phyloP scores from a whole-genome alignment of 495 filamentous ascomycete genomes.

The Cladorrhinum samala region DNA sequence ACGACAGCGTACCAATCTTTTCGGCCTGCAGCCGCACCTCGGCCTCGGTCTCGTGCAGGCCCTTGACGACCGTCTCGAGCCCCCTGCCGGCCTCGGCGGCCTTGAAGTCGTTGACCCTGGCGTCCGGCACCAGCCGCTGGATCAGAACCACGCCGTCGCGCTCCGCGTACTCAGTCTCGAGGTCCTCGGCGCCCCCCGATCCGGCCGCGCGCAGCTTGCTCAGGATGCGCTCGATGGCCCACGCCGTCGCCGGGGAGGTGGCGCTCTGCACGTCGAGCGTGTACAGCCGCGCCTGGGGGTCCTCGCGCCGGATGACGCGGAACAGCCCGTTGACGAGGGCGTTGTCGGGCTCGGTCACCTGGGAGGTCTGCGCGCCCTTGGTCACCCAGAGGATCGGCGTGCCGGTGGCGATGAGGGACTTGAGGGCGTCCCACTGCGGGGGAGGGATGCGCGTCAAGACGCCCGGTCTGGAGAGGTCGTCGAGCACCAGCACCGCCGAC shows the following conservation, averaged over 20 bases:
- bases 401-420: constrained; percentile 12
- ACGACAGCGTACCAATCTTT: constrained; percentile 16
- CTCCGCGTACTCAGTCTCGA: constrained; percentile 30
- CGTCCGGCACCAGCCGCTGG: constrained; percentile 20
- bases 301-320: constrained; percentile 25
- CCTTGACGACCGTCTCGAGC: neutral
- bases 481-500: constrained; percentile 18
- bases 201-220: constrained; percentile 1
- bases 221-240: constrained; percentile 14
- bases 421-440: constrained; percentile 20
- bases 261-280: constrained; percentile 30
- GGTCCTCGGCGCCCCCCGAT: neutral
- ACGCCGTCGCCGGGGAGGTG: constrained; percentile 5
- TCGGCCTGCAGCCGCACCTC: constrained; percentile 11
- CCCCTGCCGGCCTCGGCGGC: neutral
- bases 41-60: neutral
- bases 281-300: constrained; percentile 17
- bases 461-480: constrained; percentile 15
- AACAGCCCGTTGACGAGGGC: constrained; percentile 27
- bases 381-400: constrained; percentile 32
- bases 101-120: constrained; percentile 13
- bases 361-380: constrained; percentile 19
- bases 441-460: constrained; percentile 9
- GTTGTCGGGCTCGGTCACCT: constrained; percentile 25
- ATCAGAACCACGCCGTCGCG: constrained; percentile 27